Evolutionary conservation across 1,284 basidiomycete species (phyloP), one percentile per base, ranked within the genome.

Genomic region (Leucoagaricus sp.): DNA sequence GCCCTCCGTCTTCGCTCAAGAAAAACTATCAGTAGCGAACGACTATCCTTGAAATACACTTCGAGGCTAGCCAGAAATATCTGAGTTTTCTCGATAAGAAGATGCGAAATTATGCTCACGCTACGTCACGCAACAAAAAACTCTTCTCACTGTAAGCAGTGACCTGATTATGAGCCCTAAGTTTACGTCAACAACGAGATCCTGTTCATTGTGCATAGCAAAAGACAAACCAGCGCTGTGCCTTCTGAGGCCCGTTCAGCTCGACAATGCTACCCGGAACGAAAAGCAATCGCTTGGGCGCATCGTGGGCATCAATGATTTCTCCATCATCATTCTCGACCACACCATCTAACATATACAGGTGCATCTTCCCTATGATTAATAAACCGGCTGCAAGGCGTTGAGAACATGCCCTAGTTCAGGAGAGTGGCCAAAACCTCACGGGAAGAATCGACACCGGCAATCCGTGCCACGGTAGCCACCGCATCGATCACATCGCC

Each of bases 341-440:
- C n/a, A 97, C 78, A 5, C 95, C 94, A 65, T 98, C 94, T 13
- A 98, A 76, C 76, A 98, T 89, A 65, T 98, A 98, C 6, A 98
- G 72, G 65, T 95, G 91, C 3, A 84, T 87, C 51, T 82, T 81
- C 15, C 94, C 95, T 25, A 95, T 81, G 49, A 98, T 95, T 23
- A 97, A 77, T 7, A 98, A 77, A 2, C 94, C 93, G 56, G 94
- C 93, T 89, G 65, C 7, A 21, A 9, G 41, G 2, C 31, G 15
- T 7, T 31, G 50, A 28, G 28, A 31, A 17, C 17, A 26, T 53
- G 31, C 28, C 45, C 26, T 5, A n/a, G 10, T 44, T 29, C 4
- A 58, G 9, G 9, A n/a, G 45, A 58, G 29, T 1, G 17, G 38
- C 9, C 4, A 44, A n/a, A 8, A 31, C 73, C 86, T 70, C 62